A percentile compares a stretch with the other conserved stretches of the same genome.
These are phyloP conservation scores for Nothophoma quercina DNA, from an alignment of 2,329 filamentous ascomycete genomes.

Conservation along the genomic window DNA sequence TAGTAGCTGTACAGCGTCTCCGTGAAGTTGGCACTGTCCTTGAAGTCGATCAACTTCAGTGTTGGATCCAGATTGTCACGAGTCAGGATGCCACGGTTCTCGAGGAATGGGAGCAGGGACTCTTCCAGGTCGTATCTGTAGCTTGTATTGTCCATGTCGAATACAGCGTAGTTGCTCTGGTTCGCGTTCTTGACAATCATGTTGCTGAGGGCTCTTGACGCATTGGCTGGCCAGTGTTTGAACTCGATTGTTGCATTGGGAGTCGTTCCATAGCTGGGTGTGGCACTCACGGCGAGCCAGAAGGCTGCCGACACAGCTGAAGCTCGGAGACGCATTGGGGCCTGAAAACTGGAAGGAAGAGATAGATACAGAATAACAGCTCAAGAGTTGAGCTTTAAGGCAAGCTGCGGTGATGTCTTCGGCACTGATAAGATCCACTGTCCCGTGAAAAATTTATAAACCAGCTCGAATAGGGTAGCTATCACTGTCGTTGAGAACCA, in stretches of 20 bases:
- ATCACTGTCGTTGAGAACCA: slow-evolving; percentile 7
- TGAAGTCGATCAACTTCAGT: slow-evolving; percentile 43
- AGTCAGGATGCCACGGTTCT: slow-evolving; percentile 42
- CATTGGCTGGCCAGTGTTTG: slow-evolving; percentile 37
- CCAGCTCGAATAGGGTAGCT: slow-evolving; percentile 11
- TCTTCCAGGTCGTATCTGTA: slow-evolving; percentile 43
- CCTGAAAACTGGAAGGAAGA: background rate
- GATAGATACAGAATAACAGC: background rate
- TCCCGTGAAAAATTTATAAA: slow-evolving; percentile 3
- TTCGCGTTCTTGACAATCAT: slow-evolving; percentile 43
- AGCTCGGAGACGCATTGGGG: slow-evolving; percentile 11
- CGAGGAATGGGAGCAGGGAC: slow-evolving; percentile 39
- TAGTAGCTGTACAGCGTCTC: slow-evolving; percentile 44
- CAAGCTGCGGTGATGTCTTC: background rate
- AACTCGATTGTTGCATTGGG: slow-evolving; percentile 28
- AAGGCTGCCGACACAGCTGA: slow-evolving; percentile 27
- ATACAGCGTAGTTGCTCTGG: slow-evolving; percentile 42
- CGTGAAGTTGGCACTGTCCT: slow-evolving; percentile 42
- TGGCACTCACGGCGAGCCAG: slow-evolving; percentile 29
- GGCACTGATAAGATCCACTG: slow-evolving; percentile 1
- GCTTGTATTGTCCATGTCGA: slow-evolving; percentile 45
- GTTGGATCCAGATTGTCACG: slow-evolving; percentile 39
- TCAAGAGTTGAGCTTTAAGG: background rate
- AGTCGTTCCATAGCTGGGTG: slow-evolving; percentile 22
- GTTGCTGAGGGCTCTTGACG: slow-evolving; percentile 33